Evolutionary conservation across 345 rosid genomes (phyloP).

Genomic region (Noccaea bulbosa): DNA sequence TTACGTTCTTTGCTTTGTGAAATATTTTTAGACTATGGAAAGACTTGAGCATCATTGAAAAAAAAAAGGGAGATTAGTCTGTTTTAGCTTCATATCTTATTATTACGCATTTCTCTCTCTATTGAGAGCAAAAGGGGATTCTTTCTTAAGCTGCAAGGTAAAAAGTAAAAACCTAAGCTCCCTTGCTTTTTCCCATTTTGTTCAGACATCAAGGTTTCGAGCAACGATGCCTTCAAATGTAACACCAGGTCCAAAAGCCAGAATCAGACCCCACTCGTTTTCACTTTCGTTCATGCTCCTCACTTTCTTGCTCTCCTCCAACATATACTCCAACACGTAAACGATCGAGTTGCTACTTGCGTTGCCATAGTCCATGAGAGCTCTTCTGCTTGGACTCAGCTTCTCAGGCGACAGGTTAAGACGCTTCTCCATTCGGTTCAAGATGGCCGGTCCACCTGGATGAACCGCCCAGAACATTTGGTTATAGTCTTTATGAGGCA

Average conservation of each 20-base stretch:
- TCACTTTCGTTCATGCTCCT: slow-evolving; percentile 38
- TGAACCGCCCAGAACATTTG: slow-evolving; percentile 95
- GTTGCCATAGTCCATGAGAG: slow-evolving; percentile 91
- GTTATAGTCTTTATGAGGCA: slow-evolving; percentile 61
- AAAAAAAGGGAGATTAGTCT: neutral
- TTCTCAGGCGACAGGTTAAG: slow-evolving; percentile 74
- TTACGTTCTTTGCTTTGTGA: slow-evolving; percentile 31
- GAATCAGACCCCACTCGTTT: slow-evolving; percentile 75
- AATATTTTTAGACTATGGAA: slow-evolving; percentile 31
- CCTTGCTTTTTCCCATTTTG: neutral
- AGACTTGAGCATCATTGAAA: slow-evolving; percentile 22
- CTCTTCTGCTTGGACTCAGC: slow-evolving; percentile 78
- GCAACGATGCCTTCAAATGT: slow-evolving; percentile 98
- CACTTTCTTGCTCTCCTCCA: slow-evolving; percentile 67
- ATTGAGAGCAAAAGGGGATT: slow-evolving; percentile 4
- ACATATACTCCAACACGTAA: slow-evolving; percentile 87
- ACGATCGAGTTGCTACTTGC: slow-evolving; percentile 95
- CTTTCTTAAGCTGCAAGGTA: slow-evolving; percentile 42
- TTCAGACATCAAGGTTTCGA: slow-evolving; percentile 64
- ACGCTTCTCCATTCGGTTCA: slow-evolving; percentile 83
- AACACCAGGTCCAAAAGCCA: slow-evolving; percentile 97
- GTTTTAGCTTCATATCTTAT: slow-evolving; percentile 29
- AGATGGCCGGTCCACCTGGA: slow-evolving; percentile 97
- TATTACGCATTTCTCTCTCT: slow-evolving; percentile 18
- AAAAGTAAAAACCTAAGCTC: neutral